Conservation (phyloP, 352 stramenopile genomes). For the Phytophthora nicotianae region DNA sequence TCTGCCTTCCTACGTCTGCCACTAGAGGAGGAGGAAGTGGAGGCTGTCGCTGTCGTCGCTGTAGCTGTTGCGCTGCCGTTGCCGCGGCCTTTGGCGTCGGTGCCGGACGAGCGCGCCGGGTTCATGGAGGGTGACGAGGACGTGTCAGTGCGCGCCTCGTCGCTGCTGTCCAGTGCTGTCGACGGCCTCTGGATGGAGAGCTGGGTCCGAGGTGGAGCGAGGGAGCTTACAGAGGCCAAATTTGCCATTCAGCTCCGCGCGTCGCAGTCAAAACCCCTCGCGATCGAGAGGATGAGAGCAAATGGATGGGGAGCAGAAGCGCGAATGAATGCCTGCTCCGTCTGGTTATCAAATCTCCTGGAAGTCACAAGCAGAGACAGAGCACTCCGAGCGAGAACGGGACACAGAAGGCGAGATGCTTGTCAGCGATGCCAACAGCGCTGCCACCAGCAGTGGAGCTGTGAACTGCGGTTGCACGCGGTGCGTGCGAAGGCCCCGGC, state of each 20-base stretch:
- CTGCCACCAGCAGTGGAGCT: not conserved
- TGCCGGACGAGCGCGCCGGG: constrained; percentile 22
- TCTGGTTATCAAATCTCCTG: constrained; percentile 34
- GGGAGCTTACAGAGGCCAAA: constrained; percentile 23
- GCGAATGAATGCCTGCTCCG: constrained; percentile 8
- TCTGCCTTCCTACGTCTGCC: constrained; percentile 29
- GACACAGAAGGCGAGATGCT: constrained; percentile 7
- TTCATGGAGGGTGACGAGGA: constrained; percentile 43
- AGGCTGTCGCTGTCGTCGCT: not conserved
- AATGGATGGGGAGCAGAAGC: constrained; percentile 32
- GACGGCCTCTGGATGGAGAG: constrained; percentile 28
- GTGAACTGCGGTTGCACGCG: not conserved
- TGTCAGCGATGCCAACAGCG: constrained; percentile 1
- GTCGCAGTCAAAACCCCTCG: constrained; percentile 16
- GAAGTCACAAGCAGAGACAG: constrained; percentile 24
- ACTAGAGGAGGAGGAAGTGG: constrained; percentile 9
- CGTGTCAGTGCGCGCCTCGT: constrained; percentile 44
- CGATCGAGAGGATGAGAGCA: constrained; percentile 16
- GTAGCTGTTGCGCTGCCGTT: constrained; percentile 1
- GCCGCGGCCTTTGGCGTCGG: constrained; percentile 17
- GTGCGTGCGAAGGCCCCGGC: not conserved
- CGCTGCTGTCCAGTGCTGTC: constrained; percentile 38
- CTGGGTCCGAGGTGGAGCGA: constrained; percentile 21
- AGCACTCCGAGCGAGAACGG: not conserved
- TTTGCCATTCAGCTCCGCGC: constrained; percentile 37